Percentiles rank a stretch among this genome's conserved stretches.
phyloP scores from a whole-genome alignment of 805 yeast genomes.

The Myxozyma geophila region DNA sequence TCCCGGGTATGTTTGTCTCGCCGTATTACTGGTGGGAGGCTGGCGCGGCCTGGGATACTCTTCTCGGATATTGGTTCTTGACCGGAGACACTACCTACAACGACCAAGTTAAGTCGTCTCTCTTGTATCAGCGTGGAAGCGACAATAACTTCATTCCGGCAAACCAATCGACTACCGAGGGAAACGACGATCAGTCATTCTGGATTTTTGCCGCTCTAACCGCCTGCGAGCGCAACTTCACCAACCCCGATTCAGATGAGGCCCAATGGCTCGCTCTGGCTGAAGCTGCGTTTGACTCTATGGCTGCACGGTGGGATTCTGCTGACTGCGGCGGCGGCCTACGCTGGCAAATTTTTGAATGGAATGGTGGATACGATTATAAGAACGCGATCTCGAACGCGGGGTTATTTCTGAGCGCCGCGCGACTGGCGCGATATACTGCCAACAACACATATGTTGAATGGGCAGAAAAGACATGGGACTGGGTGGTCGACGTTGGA shows the following conservation, averaged over 20 bases:
- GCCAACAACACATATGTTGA: slow-evolving; percentile 68
- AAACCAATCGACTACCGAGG: slow-evolving; percentile 90
- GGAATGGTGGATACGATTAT: slow-evolving; percentile 93
- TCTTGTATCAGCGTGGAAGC: slow-evolving; percentile 73
- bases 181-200: slow-evolving; percentile 96
- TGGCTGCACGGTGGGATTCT: slow-evolving; percentile 86
- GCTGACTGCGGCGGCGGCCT: slow-evolving; percentile 80
- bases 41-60: slow-evolving; percentile 80
- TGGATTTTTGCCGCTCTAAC: slow-evolving; percentile 94
- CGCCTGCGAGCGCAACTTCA: slow-evolving; percentile 87
- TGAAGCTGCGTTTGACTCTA: slow-evolving; percentile 87
- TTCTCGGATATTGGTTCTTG: slow-evolving; percentile 76
- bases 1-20: slow-evolving; percentile 80
- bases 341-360: slow-evolving; percentile 93
- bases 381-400: slow-evolving; percentile 88
- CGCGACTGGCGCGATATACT: slow-evolving; percentile 81
- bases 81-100: slow-evolving; percentile 73
- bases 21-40: slow-evolving; percentile 99
- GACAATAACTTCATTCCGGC: slow-evolving; percentile 80
- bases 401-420: slow-evolving; percentile 76
- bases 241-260: slow-evolving; percentile 62
- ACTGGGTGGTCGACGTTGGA: slow-evolving; percentile 64
- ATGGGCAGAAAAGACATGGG: slow-evolving; percentile 69
- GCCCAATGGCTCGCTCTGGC: slow-evolving; percentile 84
- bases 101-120: slow-evolving; percentile 60